Base-by-base conservation (phyloP, 2,329 filamentous ascomycete species). In the Lecanosticta acicola region DNA sequence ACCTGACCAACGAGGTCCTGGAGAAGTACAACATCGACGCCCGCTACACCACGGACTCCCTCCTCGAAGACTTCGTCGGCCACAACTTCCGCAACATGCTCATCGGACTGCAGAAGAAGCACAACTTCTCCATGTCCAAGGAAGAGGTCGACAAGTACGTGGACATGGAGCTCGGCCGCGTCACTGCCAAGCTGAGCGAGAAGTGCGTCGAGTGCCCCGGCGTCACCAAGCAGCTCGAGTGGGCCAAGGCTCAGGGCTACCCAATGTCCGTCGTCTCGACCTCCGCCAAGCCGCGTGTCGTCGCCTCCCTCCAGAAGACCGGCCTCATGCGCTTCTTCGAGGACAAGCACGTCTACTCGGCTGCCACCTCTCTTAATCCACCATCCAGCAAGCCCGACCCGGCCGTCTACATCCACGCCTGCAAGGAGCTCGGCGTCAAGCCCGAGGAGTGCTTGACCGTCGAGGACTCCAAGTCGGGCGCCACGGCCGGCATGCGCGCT, bases 31-130 rank as follows among this genome's bases (percentile, higher is more conserved):
- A 75, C 59, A 74, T 87, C 60, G 62, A 74, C 19, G 75, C 80
- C 58, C 80, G 78, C 64, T 95, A 94, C 74, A 89, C 85, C 3
- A 85, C 85, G 62, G 79, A 83, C 39, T 76, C 81, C 49, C 82
- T 95, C 54, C 86, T 94, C 71, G 73, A 76, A 58, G 86, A 94
- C 71, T 95, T 94, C 62, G 87, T 95, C 59, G 89, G 90, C 60
- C 85, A 93, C 68, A 94, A 94, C 78, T 95, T 94, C 78, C 87
- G 88, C 58, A 87, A 87, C 69, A 94, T 94, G 87, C 83, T 94
- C 71, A 69, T 74, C 48, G 81, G 80, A 50, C 80, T 95, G 50
- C 82, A 89, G 68, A 72, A 80, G 67, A 84, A 85, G 68, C 82
- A 87, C 75, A 74, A 76, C 68, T 91, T 94, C 69, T 70, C 76